Evolutionary conservation across 164 flowering plant genomes (phyloP).

Genomic region (Chimonanthus salicifolius): DNA sequence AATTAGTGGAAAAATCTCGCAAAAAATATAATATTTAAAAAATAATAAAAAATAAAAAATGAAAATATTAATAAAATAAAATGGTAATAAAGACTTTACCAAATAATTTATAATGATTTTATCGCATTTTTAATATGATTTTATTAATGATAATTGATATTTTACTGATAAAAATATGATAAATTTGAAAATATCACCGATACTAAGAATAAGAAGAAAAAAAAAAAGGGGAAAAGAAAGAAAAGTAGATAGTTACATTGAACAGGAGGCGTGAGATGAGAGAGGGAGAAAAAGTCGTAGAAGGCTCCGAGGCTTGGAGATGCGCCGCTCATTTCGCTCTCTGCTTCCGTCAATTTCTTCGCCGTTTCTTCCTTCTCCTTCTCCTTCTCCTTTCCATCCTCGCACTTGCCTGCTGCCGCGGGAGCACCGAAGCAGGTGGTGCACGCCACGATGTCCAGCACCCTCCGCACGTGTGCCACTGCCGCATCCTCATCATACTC

Average conservation of each 20-base stretch:
- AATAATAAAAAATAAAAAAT: too few species aligned
- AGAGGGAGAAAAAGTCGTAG: slow-evolving; percentile 94
- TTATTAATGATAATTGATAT: too few species aligned
- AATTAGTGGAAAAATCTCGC: too few species aligned
- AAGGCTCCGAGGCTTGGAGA: slow-evolving; percentile 77
- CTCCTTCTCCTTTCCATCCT: slow-evolving; percentile 27
- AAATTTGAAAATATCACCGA: too few species aligned
- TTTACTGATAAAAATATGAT: too few species aligned
- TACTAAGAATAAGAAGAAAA: neutral
- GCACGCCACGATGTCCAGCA: slow-evolving; percentile 88
- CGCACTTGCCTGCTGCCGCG: slow-evolving; percentile 18
- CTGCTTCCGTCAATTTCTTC: slow-evolving; percentile 40
- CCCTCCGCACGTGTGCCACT: slow-evolving; percentile 78
- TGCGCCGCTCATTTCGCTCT: slow-evolving; percentile 66
- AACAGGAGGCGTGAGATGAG: slow-evolving; percentile 87
- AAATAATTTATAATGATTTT: too few species aligned
- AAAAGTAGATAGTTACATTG: slow-evolving; percentile 50
- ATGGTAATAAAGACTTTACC: too few species aligned
- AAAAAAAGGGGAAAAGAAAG: neutral
- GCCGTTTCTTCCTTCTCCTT: slow-evolving; percentile 32
- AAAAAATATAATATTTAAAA: too few species aligned
- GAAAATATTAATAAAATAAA: too few species aligned
- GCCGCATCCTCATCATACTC: slow-evolving; percentile 74
- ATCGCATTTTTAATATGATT: too few species aligned
- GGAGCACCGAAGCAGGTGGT: slow-evolving; percentile 79